Conservation (phyloP, 2,329 filamentous ascomycete genomes). For the Elsinoe ampelina region DNA sequence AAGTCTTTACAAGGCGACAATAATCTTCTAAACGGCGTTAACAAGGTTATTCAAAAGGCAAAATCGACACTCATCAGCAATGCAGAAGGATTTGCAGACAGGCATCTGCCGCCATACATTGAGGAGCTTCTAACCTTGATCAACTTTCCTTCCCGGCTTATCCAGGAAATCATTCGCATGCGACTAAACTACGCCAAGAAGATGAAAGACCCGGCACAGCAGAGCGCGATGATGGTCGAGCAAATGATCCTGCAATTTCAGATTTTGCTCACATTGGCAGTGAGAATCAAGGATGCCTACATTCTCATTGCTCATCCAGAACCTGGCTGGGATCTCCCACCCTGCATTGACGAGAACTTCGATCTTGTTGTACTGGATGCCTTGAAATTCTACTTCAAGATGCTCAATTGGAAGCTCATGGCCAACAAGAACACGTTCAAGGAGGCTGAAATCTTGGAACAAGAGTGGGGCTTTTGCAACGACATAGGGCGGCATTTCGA, state of each 20-base stretch:
- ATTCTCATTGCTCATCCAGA: conserved; percentile 74
- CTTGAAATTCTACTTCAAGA: conserved; percentile 95
- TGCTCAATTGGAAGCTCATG: conserved; percentile 95
- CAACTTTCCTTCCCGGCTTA: conserved; percentile 90
- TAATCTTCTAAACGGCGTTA: conserved; percentile 77
- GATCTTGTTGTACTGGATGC: conserved; percentile 86
- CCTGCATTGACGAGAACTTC: conserved; percentile 94
- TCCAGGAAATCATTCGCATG: conserved; percentile 92
- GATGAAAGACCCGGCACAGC: conserved; percentile 89
- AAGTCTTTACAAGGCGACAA: conserved; percentile 78
- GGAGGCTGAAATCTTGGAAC: conserved; percentile 91
- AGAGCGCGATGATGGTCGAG: conserved; percentile 87
- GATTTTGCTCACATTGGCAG: conserved; percentile 81
- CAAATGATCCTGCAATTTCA: conserved; percentile 98
- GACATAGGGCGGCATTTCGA: conserved; percentile 85
- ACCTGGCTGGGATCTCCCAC: conserved; percentile 87
- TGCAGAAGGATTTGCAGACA: conserved; percentile 71
- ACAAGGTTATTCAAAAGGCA: conserved; percentile 81
- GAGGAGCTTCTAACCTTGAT: conserved; percentile 93
- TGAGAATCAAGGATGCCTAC: conserved; percentile 86
- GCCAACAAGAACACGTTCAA: conserved; percentile 99
- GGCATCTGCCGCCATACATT: conserved; percentile 90
- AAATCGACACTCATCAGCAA: conserved; percentile 86
- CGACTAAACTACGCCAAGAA: conserved; percentile 85
- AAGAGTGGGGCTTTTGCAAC: conserved; percentile 97